Evolutionary conservation across 192 early-diverging fungal genomes (phyloP), one percentile per base, ranked within the genome.

Genomic region (Mortierella claussenii): DNA sequence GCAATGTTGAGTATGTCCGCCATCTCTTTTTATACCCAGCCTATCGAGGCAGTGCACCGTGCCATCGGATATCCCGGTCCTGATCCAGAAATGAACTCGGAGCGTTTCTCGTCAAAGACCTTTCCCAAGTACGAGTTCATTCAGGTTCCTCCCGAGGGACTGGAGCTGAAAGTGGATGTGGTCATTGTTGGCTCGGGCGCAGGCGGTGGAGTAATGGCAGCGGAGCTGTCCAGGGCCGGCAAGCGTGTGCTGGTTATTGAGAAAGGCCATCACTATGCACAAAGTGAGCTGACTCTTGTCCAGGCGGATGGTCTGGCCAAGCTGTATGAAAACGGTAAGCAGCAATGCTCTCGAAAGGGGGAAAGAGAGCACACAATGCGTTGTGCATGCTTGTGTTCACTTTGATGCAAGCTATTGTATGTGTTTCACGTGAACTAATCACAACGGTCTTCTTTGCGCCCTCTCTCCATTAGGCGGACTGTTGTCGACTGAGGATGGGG

Each of bases 241-340:
- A 82, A 91, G 65, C 79, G 66, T 1, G 91, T 94, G 7, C 40
- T 94, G 17, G 87, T 94, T 5, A 60, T 93, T 18, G 93, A 94
- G 70, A 94, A 93, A 71, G 91, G 86, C 9, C 64, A 78, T 9
- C 89, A 91, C 73, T 60, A 78, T 34, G 81, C 84, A 42, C 86
- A 82, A 28, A 53, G 65, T 11, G 88, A 91, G 10, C 55, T 91
- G 8, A 55, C 65, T 4, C 74, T 84, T 30, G 80, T 73, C 36
- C 89, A 91, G 64, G 17, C 61, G 13, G 76, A 86, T 33, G 86
- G 79, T 11, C 70, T 86, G 28, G 43, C 61, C 12, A 83, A 65
- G 12, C 57, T 91, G 46, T 90, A 87, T 55, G 93, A 94, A 65
- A 51, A 55, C 28, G 67, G 79, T 76, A 67, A 31, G 69, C 4